These are phyloP conservation scores for Marvania coccoides DNA, from an alignment of 139 green algal species.

Conservation along the genomic window DNA sequence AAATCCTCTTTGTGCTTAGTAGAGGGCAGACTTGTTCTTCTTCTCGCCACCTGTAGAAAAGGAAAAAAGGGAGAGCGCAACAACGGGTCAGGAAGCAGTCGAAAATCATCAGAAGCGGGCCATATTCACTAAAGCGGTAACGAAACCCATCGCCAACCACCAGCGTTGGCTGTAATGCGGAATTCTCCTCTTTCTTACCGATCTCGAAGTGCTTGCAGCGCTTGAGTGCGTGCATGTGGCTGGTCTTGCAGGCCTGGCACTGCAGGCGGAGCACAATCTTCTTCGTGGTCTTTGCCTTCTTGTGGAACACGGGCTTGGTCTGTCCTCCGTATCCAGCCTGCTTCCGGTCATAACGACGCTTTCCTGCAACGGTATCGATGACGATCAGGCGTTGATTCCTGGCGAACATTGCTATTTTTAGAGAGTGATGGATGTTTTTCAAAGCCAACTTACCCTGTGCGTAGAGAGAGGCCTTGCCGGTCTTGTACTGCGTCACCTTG, in stretches of 20 bases:
- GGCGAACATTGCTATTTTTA: too few relatives aligned
- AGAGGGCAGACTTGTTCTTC: conserved; percentile 67
- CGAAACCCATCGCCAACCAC: too few relatives aligned
- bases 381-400: neutral
- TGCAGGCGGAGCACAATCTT: conserved; percentile 98
- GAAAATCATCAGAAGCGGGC: neutral
- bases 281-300: conserved; percentile 99
- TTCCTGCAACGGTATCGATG: conserved; percentile 58
- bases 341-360: conserved; percentile 98
- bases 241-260: conserved; percentile 92
- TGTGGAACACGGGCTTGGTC: conserved; percentile 99
- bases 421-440: too few relatives aligned
- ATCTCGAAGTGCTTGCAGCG: conserved; percentile 99
- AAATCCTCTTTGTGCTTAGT: conserved; percentile 22
- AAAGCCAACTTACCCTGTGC: conserved; percentile 80
- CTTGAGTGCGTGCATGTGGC: conserved; percentile 95
- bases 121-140: too few relatives aligned
- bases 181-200: too few relatives aligned
- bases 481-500: conserved; percentile 99
- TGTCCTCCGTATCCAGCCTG: conserved; percentile 96
- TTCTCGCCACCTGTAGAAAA: too few relatives aligned
- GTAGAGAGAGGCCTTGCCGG: conserved; percentile 96
- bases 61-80: neutral
- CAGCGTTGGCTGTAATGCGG: too few relatives aligned
- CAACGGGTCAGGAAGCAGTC: neutral